Conservation (phyloP, 106 monocot species). For the Dioscorea zingiberensis region DNA sequence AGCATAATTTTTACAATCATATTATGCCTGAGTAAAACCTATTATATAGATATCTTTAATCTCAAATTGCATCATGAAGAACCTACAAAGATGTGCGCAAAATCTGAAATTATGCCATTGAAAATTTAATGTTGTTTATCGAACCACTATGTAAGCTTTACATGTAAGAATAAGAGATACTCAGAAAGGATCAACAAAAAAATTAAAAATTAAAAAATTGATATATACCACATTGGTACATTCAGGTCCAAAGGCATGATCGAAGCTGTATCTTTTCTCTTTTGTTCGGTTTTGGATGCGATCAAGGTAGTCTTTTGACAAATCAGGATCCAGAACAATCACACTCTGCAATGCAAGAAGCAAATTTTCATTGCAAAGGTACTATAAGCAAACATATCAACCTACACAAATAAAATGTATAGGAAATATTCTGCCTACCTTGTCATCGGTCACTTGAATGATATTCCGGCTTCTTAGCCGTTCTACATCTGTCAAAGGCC, state of each 20-base stretch:
- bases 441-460: slow-evolving; percentile 86
- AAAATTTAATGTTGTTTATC: not conserved
- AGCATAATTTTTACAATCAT: not conserved
- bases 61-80: no score
- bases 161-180: not conserved
- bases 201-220: not conserved
- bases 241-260: slow-evolving; percentile 82
- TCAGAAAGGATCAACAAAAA: not conserved
- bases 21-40: not conserved
- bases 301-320: slow-evolving; percentile 95
- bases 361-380: not conserved
- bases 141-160: not conserved
- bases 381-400: not conserved
- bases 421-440: slow-evolving; percentile 29
- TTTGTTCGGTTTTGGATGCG: slow-evolving; percentile 84
- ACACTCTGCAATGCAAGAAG: slow-evolving; percentile 42
- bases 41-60: no score
- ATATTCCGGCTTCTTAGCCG: slow-evolving; percentile 56
- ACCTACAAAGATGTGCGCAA: not conserved
- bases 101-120: not conserved
- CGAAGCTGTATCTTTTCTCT: slow-evolving; percentile 91
- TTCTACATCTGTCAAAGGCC: slow-evolving; percentile 65
- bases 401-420: not conserved
- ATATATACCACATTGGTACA: slow-evolving; percentile 61
- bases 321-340: slow-evolving; percentile 88